A percentile compares a stretch with the other conserved stretches of the same genome.
Evolutionary conservation across 768 basidiomycete genomes (phyloP).

Genomic region (Hygrophorus russula): DNA sequence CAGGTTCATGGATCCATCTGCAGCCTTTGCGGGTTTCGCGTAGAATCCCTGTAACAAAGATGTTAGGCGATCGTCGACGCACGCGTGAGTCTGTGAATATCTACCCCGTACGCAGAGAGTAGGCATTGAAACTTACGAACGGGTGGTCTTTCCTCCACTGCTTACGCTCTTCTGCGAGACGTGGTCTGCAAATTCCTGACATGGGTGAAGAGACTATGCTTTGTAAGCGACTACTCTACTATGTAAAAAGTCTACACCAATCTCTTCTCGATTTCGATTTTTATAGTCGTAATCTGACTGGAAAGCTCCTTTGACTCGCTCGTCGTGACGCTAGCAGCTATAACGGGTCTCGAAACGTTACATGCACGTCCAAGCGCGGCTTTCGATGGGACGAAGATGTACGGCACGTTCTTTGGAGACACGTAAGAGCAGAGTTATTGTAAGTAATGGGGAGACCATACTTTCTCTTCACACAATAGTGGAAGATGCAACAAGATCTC

Average conservation of each 20-base stretch:
- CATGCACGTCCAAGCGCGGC: constrained; percentile 94
- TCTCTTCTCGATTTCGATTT: constrained; percentile 42
- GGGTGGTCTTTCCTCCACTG: constrained; percentile 99
- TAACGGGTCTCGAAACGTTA: constrained; percentile 91
- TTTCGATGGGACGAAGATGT: constrained; percentile 91
- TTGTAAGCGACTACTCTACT: too few relatives aligned
- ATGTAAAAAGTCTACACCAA: background rate
- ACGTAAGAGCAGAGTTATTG: background rate
- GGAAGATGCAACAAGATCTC: constrained; percentile 97
- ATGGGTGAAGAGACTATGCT: constrained; percentile 26
- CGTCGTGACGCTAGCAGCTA: constrained; percentile 92
- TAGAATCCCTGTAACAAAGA: constrained; percentile 71
- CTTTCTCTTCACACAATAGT: constrained; percentile 97
- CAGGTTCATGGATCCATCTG: constrained; percentile 91
- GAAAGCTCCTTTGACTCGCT: constrained; percentile 87
- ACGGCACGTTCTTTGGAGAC: constrained; percentile 73
- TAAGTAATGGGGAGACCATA: constrained; percentile 16
- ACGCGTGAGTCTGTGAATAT: too few relatives aligned
- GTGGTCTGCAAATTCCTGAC: constrained; percentile 89
- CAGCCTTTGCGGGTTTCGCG: constrained; percentile 81
- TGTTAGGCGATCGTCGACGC: background rate
- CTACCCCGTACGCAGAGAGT: background rate
- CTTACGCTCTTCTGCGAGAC: constrained; percentile 94
- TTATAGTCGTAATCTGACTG: constrained; percentile 82
- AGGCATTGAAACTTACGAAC: constrained; percentile 57